Conservation (phyloP, 192 early-diverging fungal genomes). For the Gaertneriomyces sp. region DNA sequence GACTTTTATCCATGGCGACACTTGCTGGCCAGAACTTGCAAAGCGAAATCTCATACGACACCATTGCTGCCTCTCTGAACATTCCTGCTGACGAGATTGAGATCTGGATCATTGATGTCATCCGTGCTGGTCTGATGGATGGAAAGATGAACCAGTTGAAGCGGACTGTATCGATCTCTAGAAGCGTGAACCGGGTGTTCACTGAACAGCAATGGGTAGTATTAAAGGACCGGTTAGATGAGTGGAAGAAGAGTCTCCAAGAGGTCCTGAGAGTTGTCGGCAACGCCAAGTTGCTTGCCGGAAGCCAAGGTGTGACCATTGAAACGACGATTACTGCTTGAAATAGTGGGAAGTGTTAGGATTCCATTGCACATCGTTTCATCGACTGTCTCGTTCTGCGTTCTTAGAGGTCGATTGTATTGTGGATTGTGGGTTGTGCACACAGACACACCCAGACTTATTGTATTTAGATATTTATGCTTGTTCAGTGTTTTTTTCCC, state of each 20-base stretch:
- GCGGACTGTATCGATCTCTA: slow-evolving; percentile 70
- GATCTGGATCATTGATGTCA: slow-evolving; percentile 90
- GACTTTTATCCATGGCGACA: slow-evolving; percentile 75
- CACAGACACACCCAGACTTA: too few species aligned
- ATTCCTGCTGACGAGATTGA: slow-evolving; percentile 82
- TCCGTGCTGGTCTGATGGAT: slow-evolving; percentile 87
- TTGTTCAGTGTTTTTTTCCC: too few species aligned
- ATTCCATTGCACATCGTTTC: too few species aligned
- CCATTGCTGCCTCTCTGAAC: slow-evolving; percentile 71
- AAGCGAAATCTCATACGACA: slow-evolving; percentile 63
- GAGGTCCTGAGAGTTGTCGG: slow-evolving; percentile 80
- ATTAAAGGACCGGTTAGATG: slow-evolving; percentile 61
- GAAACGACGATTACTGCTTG: slow-evolving; percentile 15
- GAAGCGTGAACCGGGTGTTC: slow-evolving; percentile 83
- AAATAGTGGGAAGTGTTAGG: neutral
- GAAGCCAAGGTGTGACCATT: slow-evolving; percentile 41
- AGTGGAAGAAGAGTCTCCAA: slow-evolving; percentile 77
- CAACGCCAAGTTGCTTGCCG: slow-evolving; percentile 75
- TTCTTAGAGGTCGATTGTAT: too few species aligned
- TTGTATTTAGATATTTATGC: too few species aligned
- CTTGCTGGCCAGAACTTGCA: slow-evolving; percentile 69
- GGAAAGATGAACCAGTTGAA: slow-evolving; percentile 92
- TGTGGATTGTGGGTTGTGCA: too few species aligned
- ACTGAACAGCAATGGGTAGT: slow-evolving; percentile 77
- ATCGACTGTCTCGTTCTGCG: too few species aligned